Conservation (phyloP, 2,329 filamentous ascomycete species). For the Talaromyces sp. region DNA sequence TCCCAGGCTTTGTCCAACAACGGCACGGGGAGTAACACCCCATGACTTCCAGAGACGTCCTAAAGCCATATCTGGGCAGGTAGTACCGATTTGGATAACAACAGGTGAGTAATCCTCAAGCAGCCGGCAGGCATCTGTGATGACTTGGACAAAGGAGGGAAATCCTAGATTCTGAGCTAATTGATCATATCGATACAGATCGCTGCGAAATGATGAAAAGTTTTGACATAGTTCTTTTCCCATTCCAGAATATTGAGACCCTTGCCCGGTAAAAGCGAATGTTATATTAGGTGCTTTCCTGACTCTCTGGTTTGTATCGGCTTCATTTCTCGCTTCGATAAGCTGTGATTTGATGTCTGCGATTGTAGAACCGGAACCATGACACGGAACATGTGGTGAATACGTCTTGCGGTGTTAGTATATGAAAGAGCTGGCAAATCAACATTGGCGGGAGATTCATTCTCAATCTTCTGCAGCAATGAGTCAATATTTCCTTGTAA, state of each 20-base stretch:
- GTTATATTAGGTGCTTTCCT: slow-evolving; percentile 12
- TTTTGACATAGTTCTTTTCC: slow-evolving; percentile 24
- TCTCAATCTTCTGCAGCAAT: neutral
- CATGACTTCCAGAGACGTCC: slow-evolving; percentile 28
- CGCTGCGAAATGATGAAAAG: slow-evolving; percentile 18
- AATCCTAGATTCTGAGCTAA: slow-evolving; percentile 24
- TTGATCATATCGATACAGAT: slow-evolving; percentile 21
- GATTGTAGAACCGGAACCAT: slow-evolving; percentile 22
- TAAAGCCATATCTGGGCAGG: slow-evolving; percentile 33
- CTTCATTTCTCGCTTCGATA: neutral
- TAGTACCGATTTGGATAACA: slow-evolving; percentile 29
- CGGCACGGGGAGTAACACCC: slow-evolving; percentile 29
- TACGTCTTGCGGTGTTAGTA: slow-evolving; percentile 56
- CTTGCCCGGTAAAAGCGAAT: slow-evolving; percentile 35
- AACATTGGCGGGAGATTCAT: slow-evolving; percentile 20
- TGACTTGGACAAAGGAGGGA: slow-evolving; percentile 18
- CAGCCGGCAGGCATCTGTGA: slow-evolving; percentile 7
- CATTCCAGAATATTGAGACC: slow-evolving; percentile 29
- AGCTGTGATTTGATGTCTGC: slow-evolving; percentile 23
- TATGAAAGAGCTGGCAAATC: slow-evolving; percentile 57
- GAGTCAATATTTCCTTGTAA: slow-evolving; percentile 47
- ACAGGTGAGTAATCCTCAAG: slow-evolving; percentile 24
- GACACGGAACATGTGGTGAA: slow-evolving; percentile 35
- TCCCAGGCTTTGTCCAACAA: slow-evolving; percentile 38
- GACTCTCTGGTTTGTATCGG: slow-evolving; percentile 6